A percentile compares a stretch with the other conserved stretches of the same genome.
Evolutionary conservation across 176 grass and related monocot genomes (phyloP).

Genomic region (Ampelocalamus luodianensis): DNA sequence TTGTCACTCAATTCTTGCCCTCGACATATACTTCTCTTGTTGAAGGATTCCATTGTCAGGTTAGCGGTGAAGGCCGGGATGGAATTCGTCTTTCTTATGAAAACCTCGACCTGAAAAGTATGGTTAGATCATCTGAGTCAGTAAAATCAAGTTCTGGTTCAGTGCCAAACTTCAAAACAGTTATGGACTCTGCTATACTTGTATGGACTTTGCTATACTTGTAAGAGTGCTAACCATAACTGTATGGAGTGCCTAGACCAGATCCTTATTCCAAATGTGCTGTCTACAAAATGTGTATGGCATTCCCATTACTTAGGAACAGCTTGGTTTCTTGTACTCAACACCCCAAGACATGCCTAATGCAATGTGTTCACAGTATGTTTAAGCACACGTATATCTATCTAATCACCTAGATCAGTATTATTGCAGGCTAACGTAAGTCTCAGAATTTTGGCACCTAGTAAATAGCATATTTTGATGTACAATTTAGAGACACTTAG

Average conservation of each 20-base stretch:
- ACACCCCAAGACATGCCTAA: neutral
- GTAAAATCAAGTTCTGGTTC: conserved; percentile 5
- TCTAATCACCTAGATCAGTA: conserved; percentile 8
- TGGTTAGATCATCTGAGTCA: neutral
- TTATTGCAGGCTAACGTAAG: neutral
- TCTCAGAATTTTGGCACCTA: neutral
- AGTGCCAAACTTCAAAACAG: neutral
- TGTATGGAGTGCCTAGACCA: neutral
- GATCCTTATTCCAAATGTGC: neutral
- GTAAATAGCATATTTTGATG: neutral
- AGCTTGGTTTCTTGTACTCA: neutral
- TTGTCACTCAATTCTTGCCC: neutral
- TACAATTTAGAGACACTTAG: neutral
- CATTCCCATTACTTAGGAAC: neutral
- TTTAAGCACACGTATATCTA: neutral
- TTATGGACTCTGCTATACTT: neutral
- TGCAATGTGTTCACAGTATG: neutral
- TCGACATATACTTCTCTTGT: conserved; percentile 86
- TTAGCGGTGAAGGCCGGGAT: conserved; percentile 94
- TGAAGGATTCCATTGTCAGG: conserved; percentile 92
- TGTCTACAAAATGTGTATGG: neutral
- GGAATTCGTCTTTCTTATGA: conserved; percentile 88
- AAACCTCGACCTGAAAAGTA: conserved; percentile 84
- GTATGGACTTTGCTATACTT: neutral
- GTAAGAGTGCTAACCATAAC: conserved; percentile 15